Percentiles rank a stretch among this genome's conserved stretches.
Conservation (phyloP, 2,329 filamentous ascomycete genomes). For the Botrytis paeoniae region DNA sequence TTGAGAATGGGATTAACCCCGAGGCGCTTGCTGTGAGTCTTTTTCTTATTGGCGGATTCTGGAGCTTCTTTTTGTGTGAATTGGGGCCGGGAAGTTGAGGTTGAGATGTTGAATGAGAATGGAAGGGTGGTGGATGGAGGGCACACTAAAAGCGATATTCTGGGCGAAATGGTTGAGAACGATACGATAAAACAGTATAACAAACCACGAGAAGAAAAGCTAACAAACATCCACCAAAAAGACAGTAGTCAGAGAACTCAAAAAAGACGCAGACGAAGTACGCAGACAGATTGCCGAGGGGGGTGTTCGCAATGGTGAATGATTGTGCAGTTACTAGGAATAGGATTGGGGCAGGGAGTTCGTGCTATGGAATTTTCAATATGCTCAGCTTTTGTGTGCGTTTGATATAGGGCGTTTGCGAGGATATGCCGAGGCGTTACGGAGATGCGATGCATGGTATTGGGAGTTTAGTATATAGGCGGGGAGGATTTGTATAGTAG, state of each 20-base stretch:
- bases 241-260: conserved; percentile 38
- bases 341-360: neutral
- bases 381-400: neutral
- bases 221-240: conserved; percentile 13
- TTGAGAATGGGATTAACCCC: conserved; percentile 95
- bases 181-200: neutral
- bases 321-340: neutral
- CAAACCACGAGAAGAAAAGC: neutral
- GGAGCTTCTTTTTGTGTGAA: neutral
- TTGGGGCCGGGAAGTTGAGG: neutral
- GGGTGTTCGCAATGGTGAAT: neutral
- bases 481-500: neutral
- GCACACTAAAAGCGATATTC: neutral
- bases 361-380: neutral
- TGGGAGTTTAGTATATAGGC: neutral
- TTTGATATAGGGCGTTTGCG: neutral
- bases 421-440: neutral
- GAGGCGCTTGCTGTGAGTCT: conserved; percentile 82
- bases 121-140: neutral
- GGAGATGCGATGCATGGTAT: neutral
- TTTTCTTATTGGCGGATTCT: neutral
- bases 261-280: conserved; percentile 35
- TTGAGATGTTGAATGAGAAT: neutral
- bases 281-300: conserved; percentile 22
- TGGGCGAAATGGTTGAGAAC: accelerated